Conservation (phyloP, 108 stramenopile species). For the Cyclotella cryptica region DNA sequence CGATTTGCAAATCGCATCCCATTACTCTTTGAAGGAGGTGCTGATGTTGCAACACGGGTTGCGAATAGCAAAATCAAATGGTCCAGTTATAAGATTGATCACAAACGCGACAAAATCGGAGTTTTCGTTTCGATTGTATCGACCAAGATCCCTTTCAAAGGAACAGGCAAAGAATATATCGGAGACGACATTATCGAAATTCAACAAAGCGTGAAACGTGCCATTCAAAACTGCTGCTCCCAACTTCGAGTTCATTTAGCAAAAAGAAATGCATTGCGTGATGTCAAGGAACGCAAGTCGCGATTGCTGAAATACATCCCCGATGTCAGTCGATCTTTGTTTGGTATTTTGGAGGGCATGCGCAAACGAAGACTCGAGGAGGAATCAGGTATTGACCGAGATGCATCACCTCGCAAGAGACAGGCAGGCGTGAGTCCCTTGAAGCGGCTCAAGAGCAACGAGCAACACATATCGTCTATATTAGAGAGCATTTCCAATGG, state of each 20-base stretch:
- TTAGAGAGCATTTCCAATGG: constrained; percentile 57
- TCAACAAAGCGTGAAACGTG: constrained; percentile 77
- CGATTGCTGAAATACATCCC: constrained; percentile 84
- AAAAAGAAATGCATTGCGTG: constrained; percentile 79
- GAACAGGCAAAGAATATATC: constrained; percentile 97
- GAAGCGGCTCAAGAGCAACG: constrained; percentile 30
- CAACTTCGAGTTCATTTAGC: constrained; percentile 73
- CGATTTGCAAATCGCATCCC: constrained; percentile 98
- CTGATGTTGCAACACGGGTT: constrained; percentile 91
- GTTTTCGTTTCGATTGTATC: constrained; percentile 96
- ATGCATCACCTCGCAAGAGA: constrained; percentile 39
- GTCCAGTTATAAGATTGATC: constrained; percentile 95
- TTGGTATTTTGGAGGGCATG: constrained; percentile 77
- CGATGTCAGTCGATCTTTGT: constrained; percentile 75
- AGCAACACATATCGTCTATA: constrained; percentile 38
- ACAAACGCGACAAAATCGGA: constrained; percentile 92
- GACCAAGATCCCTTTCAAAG: constrained; percentile 98
- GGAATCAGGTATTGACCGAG: constrained; percentile 15
- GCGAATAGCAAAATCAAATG: constrained; percentile 91
- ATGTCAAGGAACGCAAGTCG: constrained; percentile 82
- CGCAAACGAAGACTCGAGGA: constrained; percentile 66
- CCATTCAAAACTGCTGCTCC: constrained; percentile 81
- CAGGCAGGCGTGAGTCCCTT: constrained; percentile 30
- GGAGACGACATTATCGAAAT: constrained; percentile 90
- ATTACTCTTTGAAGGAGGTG: constrained; percentile 94